Conservation (phyloP, 2,329 filamentous ascomycete genomes). For the Thelonectria blattea region DNA sequence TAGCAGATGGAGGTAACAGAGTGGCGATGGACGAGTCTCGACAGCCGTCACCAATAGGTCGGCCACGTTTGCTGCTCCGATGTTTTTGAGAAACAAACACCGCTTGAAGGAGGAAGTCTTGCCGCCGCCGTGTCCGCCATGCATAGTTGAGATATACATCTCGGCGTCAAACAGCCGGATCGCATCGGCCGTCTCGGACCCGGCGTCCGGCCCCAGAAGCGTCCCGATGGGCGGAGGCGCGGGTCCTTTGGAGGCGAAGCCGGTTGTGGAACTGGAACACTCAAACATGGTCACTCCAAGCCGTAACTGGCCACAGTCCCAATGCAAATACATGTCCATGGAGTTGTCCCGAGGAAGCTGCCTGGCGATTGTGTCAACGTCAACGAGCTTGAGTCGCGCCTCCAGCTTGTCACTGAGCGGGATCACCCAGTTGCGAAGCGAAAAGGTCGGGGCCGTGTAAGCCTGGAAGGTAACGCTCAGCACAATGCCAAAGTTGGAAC, state of each 20-base stretch:
- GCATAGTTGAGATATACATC: slow-evolving; percentile 66
- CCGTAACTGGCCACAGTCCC: slow-evolving; percentile 49
- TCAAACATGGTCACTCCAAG: slow-evolving; percentile 60
- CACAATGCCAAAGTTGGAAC: too few relatives aligned
- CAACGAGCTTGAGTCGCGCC: too few relatives aligned
- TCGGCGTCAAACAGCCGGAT: slow-evolving; percentile 62
- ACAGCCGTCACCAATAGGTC: slow-evolving; percentile 52
- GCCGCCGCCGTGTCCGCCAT: slow-evolving; percentile 61
- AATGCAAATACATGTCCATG: slow-evolving; percentile 61
- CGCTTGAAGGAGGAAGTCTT: slow-evolving; percentile 71
- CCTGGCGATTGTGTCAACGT: too few relatives aligned
- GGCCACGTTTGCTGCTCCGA: slow-evolving; percentile 45
- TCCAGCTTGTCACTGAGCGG: too few relatives aligned
- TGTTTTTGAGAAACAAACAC: slow-evolving; percentile 63
- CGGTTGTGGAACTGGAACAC: slow-evolving; percentile 40
- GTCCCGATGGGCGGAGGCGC: slow-evolving; percentile 14
- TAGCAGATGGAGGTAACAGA: slow-evolving; percentile 68
- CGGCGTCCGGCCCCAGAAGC: slow-evolving; percentile 44
- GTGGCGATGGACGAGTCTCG: slow-evolving; percentile 53
- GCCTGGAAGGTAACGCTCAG: too few relatives aligned
- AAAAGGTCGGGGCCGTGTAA: too few relatives aligned
- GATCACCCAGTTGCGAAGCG: too few relatives aligned
- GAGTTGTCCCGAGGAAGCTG: slow-evolving; percentile 29
- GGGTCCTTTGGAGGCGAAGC: slow-evolving; percentile 15
- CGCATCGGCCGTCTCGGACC: slow-evolving; percentile 49